phyloP scores from a whole-genome alignment of 148 eudicot species.

The Rhododendron griersonianum region DNA sequence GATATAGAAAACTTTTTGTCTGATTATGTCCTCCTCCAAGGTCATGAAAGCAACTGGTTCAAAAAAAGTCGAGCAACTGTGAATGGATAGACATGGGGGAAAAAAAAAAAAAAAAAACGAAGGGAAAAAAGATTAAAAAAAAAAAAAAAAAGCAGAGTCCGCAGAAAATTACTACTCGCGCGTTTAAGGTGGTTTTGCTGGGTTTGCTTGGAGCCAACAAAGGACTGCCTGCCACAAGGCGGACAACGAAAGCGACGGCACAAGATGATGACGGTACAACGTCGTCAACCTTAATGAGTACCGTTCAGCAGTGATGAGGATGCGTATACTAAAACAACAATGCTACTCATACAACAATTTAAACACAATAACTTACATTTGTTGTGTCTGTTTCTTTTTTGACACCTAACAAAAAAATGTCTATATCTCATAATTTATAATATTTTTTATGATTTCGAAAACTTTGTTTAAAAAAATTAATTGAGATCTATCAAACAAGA shows the following conservation, averaged over 20 bases:
- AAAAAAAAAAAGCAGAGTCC: too few species aligned
- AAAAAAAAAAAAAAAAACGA: too few species aligned
- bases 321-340: too few species aligned
- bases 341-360: too few species aligned
- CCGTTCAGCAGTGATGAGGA: neutral
- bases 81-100: neutral
- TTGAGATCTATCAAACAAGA: too few species aligned
- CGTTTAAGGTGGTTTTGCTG: neutral
- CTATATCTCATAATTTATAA: too few species aligned
- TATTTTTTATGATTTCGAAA: too few species aligned
- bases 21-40: neutral
- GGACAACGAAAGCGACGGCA: neutral
- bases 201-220: neutral
- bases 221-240: neutral
- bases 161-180: neutral
- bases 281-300: neutral
- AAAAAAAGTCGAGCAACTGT: neutral
- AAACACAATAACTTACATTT: too few species aligned
- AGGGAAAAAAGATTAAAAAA: too few species aligned
- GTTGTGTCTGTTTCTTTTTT: too few species aligned
- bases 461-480: too few species aligned
- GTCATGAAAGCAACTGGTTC: neutral
- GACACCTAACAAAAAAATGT: too few species aligned
- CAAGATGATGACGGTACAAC: neutral
- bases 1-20: neutral